Evolutionary conservation across 768 basidiomycete species (phyloP).

Genomic region (Amanita muscaria): DNA sequence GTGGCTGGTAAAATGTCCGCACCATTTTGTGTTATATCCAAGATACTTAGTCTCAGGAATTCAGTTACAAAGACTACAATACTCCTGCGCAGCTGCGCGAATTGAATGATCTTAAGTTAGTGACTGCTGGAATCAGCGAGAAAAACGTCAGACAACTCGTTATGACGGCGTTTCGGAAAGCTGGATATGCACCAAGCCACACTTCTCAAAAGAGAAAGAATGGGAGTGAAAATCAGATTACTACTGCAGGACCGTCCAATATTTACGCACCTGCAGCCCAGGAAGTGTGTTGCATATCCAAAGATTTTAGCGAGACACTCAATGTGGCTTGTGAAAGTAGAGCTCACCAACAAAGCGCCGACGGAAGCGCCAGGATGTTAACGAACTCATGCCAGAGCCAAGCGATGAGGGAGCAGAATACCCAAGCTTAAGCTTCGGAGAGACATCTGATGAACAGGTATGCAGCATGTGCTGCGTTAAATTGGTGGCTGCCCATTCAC

Average conservation of each 20-base stretch:
- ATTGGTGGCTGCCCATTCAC: too few relatives aligned
- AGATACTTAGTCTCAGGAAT: slow-evolving; percentile 2
- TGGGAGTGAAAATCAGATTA: slow-evolving; percentile 13
- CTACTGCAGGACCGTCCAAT: slow-evolving; percentile 6
- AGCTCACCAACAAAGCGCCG: slow-evolving; percentile 43
- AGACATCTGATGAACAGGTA: slow-evolving; percentile 66
- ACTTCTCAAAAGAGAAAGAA: slow-evolving; percentile 19
- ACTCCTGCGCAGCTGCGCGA: slow-evolving; percentile 47
- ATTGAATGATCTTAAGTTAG: slow-evolving; percentile 54
- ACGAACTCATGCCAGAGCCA: slow-evolving; percentile 51
- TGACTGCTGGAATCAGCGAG: slow-evolving; percentile 46
- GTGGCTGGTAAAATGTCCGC: slow-evolving; percentile 59
- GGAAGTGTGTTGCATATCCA: not conserved
- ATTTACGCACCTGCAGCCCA: not conserved
- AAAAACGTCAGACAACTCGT: slow-evolving; percentile 58
- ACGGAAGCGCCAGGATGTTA: slow-evolving; percentile 44
- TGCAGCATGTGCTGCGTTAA: slow-evolving; percentile 9
- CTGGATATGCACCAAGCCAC: slow-evolving; percentile 56
- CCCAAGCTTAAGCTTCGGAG: slow-evolving; percentile 61
- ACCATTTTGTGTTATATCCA: not conserved
- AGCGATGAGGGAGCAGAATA: slow-evolving; percentile 40
- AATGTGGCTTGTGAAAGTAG: slow-evolving; percentile 17
- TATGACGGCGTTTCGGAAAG: slow-evolving; percentile 51
- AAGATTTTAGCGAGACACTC: not conserved
- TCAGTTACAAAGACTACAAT: slow-evolving; percentile 64